Evolutionary conservation across 2,329 filamentous ascomycete genomes (phyloP).

Genomic region (Bertia moriformis): DNA sequence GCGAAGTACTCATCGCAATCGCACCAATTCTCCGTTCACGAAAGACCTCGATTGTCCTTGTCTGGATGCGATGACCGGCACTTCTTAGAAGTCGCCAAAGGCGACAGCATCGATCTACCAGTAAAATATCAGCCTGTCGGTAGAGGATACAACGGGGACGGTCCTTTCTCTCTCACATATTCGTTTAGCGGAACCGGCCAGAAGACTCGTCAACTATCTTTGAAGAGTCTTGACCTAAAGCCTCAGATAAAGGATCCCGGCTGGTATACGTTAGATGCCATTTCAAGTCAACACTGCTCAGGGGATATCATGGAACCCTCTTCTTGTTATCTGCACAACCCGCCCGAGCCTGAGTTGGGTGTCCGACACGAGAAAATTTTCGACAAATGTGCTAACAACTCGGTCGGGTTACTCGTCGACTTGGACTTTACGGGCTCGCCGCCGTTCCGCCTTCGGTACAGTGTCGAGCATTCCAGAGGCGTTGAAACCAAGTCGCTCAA

Average conservation of each 20-base stretch:
- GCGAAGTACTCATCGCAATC: constrained; percentile 43
- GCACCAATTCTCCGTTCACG: constrained; percentile 72
- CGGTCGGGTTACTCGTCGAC: constrained; percentile 77
- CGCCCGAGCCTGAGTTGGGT: constrained; percentile 67
- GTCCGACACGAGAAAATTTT: constrained; percentile 69
- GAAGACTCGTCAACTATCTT: constrained; percentile 46
- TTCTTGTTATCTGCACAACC: constrained; percentile 84
- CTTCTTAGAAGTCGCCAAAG: constrained; percentile 72
- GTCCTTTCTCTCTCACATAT: constrained; percentile 67
- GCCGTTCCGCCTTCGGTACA: constrained; percentile 73
- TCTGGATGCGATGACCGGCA: constrained; percentile 64
- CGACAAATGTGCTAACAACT: constrained; percentile 88
- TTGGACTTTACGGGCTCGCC: constrained; percentile 84
- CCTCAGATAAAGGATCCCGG: constrained; percentile 64
- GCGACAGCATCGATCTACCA: constrained; percentile 52
- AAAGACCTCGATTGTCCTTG: constrained; percentile 64
- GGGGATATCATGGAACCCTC: constrained; percentile 87
- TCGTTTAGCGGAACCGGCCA: constrained; percentile 50
- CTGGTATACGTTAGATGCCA: constrained; percentile 69
- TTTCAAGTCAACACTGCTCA: constrained; percentile 67
- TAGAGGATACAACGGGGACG: constrained; percentile 52
- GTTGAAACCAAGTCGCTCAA: constrained; percentile 36
- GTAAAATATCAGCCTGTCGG: constrained; percentile 47
- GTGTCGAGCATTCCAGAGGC: constrained; percentile 47
- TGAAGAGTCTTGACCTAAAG: constrained; percentile 46